Base-by-base conservation (phyloP, 306 rosid species). In the Sophora flavescens region DNA sequence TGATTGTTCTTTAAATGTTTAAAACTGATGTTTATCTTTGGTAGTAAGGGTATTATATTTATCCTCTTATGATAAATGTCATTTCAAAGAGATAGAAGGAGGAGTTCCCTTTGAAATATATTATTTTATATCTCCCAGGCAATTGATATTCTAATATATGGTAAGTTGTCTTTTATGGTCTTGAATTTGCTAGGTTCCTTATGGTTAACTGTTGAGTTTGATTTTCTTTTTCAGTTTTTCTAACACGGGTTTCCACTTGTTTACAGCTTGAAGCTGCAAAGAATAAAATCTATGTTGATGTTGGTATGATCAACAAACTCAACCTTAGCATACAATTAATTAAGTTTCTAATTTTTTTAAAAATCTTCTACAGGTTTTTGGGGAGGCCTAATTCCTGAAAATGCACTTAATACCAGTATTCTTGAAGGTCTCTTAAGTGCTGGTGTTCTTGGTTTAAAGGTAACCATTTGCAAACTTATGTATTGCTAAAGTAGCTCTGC, bases 361-460 rank as follows among this genome's bases (percentile, higher is more conserved):
- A 17, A 61, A 42, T 32, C 66, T 45, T 79, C 45, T 78, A 65
- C 88, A 95, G 98, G 98, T 70, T 95, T 95, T 72, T 95, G 97
- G 98, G 98, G 98, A 84, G 98, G 98, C 41, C 89, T 95, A 64
- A 71, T 95, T 77, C 98, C 98, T 59, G 98, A 89, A 77, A 95
- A 95, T 84, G 97, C 96, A 67, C 90, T 81, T 78, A 86, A 95
- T 58, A 45, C 84, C 13, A 89, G 84, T 82, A 90, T 88, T 86
- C 90, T 95, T 67, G 97, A 89, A 58, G 91, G 88, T 76, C 96
- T 95, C 68, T 81, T 95, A 79, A 80, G 80, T 76, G 93, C 97
- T 0, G 98, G 98, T 44, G 98, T 82, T 81, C 97, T 95, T 72
- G 98, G 97, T 72, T 47, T 90, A 61, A 95, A 95, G 98, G 98